phyloP scores from a whole-genome alignment of 108 stramenopile genomes.

The Poteriospumella lacustris region DNA sequence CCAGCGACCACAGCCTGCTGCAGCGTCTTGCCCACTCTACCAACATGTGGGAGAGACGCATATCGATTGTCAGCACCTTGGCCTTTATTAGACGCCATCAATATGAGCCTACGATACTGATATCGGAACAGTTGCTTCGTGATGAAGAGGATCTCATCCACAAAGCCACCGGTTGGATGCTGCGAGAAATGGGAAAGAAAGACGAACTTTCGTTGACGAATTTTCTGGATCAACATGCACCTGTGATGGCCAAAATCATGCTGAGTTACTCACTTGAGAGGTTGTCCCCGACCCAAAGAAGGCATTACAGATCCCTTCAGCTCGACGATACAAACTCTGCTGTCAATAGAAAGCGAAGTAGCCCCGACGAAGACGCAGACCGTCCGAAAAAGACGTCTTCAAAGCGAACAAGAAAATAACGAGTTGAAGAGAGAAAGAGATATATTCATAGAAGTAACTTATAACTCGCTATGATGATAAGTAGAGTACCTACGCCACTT shows the following conservation, averaged over 20 bases:
- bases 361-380: too few species aligned
- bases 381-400: too few species aligned
- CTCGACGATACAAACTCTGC: too few species aligned
- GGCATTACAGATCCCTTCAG: too few species aligned
- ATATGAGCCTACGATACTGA: neutral
- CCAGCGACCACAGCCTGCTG: neutral
- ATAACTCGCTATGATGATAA: too few species aligned
- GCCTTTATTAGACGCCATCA: neutral
- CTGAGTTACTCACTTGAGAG: neutral
- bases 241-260: neutral
- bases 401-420: too few species aligned
- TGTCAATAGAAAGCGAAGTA: neutral
- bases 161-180: conserved; percentile 4
- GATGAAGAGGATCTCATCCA: conserved; percentile 14
- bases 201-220: neutral
- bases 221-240: neutral
- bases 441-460: too few species aligned
- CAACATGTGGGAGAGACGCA: neutral
- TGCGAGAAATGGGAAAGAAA: neutral
- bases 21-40: neutral
- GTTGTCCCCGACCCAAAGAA: neutral
- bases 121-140: neutral
- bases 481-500: too few species aligned
- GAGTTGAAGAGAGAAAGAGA: too few species aligned
- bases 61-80: neutral